Evolutionary conservation across 192 early-diverging fungal genomes (phyloP).

Genomic region (Allomyces macrogynus): DNA sequence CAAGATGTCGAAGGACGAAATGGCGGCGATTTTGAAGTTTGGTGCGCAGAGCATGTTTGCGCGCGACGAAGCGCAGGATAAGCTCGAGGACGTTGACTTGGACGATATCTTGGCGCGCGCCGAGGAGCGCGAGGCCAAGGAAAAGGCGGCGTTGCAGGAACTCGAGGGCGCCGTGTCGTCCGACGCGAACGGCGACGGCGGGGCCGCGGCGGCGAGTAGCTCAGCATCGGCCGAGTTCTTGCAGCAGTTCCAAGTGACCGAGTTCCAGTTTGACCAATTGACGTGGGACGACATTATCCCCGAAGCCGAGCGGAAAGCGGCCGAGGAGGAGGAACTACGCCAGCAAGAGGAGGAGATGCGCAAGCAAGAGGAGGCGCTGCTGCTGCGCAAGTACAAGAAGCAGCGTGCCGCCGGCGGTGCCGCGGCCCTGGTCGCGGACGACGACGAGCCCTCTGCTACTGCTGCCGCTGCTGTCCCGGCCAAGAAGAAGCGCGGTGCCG

Average conservation of each 20-base stretch:
- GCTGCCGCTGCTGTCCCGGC: conserved; percentile 4
- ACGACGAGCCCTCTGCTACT: conserved; percentile 4
- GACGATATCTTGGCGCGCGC: conserved; percentile 94
- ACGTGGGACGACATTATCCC: conserved; percentile 96
- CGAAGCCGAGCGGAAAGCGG: conserved; percentile 47
- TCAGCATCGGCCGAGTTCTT: conserved; percentile 77
- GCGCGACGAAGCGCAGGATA: conserved; percentile 46
- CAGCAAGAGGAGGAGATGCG: conserved; percentile 35
- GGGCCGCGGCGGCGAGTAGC: conserved; percentile 31
- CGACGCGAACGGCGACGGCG: conserved; percentile 49
- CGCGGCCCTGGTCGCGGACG: conserved; percentile 11
- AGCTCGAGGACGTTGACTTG: conserved; percentile 83
- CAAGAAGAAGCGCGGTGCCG: conserved; percentile 9
- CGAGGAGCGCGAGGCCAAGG: conserved; percentile 65
- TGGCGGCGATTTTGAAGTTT: conserved; percentile 90
- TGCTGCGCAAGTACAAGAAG: conserved; percentile 12
- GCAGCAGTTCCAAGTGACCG: conserved; percentile 80
- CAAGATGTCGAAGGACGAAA: conserved; percentile 60
- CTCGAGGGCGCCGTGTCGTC: conserved; percentile 74
- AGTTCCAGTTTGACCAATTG: conserved; percentile 48
- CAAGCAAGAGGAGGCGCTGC: background rate
- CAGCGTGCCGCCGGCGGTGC: conserved; percentile 13
- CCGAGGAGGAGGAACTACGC: conserved; percentile 44
- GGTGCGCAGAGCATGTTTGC: conserved; percentile 93
- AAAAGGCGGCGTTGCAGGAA: conserved; percentile 31